Evolutionary conservation across 768 basidiomycete genomes (phyloP).

Genomic region (Brasilioporus rufonigricans): DNA sequence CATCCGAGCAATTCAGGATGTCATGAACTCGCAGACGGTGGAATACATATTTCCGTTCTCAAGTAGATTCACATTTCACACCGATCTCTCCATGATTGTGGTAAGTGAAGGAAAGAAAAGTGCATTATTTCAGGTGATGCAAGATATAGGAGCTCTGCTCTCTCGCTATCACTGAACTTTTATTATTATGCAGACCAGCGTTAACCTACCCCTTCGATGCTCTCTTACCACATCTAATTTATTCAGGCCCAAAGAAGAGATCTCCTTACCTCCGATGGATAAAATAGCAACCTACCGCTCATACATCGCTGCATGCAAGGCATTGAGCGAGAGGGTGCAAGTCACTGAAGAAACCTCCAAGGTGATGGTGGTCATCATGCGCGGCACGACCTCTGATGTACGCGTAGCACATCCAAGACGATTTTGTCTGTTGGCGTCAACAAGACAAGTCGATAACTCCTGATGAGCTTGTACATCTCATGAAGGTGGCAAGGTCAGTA

Average conservation of each 20-base stretch:
- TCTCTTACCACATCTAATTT: conserved; percentile 32
- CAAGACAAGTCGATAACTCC: conserved; percentile 40
- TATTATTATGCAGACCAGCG: conserved; percentile 49
- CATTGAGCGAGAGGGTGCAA: conserved; percentile 43
- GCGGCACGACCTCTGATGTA: neutral
- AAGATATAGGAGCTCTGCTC: neutral
- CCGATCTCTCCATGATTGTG: conserved; percentile 66
- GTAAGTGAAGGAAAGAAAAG: conserved; percentile 65
- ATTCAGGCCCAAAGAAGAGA: conserved; percentile 46
- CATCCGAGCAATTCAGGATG: conserved; percentile 59
- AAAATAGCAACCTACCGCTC: conserved; percentile 55
- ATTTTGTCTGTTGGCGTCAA: conserved; percentile 56
- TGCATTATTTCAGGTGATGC: conserved; percentile 63
- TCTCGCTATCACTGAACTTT: neutral
- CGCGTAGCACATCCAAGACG: conserved; percentile 67
- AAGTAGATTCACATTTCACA: conserved; percentile 67
- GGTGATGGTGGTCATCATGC: conserved; percentile 35
- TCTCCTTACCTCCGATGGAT: conserved; percentile 46
- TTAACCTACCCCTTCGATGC: conserved; percentile 50
- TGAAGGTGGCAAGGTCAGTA: conserved; percentile 67
- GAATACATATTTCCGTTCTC: conserved; percentile 74
- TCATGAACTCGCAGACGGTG: conserved; percentile 62
- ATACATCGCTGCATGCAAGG: conserved; percentile 59
- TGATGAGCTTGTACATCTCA: conserved; percentile 64
- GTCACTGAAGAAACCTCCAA: conserved; percentile 57